Evolutionary conservation across 2,329 filamentous ascomycete genomes (phyloP), one percentile per base, ranked within the genome.

Genomic region (Cladosporium oxysporum): DNA sequence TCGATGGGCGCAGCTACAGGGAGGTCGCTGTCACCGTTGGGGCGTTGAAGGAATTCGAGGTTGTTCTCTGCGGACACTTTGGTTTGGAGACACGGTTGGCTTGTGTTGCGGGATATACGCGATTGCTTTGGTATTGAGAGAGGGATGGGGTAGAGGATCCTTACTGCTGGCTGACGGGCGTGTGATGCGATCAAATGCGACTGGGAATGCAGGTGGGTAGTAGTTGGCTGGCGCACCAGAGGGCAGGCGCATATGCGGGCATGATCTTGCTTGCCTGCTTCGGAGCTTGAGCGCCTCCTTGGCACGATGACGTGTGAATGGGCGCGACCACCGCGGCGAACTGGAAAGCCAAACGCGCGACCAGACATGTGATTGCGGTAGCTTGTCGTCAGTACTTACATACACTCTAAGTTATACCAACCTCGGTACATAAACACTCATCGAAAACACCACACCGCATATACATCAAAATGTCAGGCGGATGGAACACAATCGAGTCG

Each of bases 401-500:
- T 21, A 11, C 21, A 47, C 8, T 21, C n/a, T 10, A 10, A 21
- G 5, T 21, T 11, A 21, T 47, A 23, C 4, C 41, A 21, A 47
- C 41, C 41, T 47, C 41, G 41, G 41, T 47, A 47, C 21, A 47
- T 21, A 47, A 12, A 55, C 31, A 55, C 28, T 16, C 14, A 55
- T 12, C 14, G 23, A 52, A 31, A 18, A 21, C 52, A 55, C 33
- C 11, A 14, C n/a, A n/a, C 21, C 33, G 10, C 33, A 58, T 12
- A 41, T 33, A 58, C 23, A 28, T 12, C 57, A 31, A 16, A 26
- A 76, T 76, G 74, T 76, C 74, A 23, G 91, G 89, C 73, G 93
- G 94, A 69, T 98, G 94, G 94, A 97, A 96, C 80, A 98, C 94
- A 47, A 97, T 98, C 76, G 94, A 98, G 81, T 96, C 92, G 69